phyloP scores from a whole-genome alignment of 352 stramenopile genomes.

The Globisporangium nodosum region DNA sequence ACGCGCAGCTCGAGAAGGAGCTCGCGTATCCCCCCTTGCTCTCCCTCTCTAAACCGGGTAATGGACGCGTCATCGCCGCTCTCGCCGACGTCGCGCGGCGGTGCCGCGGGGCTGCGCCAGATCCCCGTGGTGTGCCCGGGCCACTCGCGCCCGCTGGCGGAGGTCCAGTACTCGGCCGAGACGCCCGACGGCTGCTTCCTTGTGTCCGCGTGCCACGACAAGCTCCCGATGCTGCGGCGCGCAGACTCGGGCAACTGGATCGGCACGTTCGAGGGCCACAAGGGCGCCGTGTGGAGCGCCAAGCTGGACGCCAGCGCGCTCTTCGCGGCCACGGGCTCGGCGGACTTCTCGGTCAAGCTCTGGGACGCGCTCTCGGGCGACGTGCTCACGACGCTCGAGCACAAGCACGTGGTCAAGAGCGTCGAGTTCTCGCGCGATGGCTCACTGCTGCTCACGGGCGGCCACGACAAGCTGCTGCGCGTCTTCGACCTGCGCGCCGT shows the following conservation, averaged over 20 bases:
- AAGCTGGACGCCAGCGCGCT: constrained; percentile 82
- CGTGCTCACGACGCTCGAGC: constrained; percentile 89
- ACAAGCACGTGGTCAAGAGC: constrained; percentile 97
- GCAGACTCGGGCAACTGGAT: constrained; percentile 92
- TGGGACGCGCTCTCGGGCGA: constrained; percentile 97
- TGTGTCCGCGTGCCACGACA: constrained; percentile 85
- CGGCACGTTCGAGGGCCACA: constrained; percentile 96
- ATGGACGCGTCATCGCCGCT: constrained; percentile 20
- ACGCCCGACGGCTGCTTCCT: constrained; percentile 57
- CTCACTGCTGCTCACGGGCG: constrained; percentile 84
- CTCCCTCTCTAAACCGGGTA: background rate
- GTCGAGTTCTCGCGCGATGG: constrained; percentile 91
- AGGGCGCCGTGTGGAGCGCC: constrained; percentile 91
- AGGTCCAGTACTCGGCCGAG: constrained; percentile 66
- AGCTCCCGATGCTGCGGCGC: constrained; percentile 84
- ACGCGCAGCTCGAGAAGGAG: too few relatives aligned
- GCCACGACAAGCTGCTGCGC: constrained; percentile 93
- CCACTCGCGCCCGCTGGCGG: constrained; percentile 74
- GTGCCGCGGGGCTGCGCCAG: constrained; percentile 36
- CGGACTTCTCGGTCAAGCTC: constrained; percentile 95
- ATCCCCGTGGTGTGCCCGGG: constrained; percentile 85
- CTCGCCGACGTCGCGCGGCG: constrained; percentile 34
- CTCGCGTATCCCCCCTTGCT: constrained; percentile 4
- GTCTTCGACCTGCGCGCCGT: constrained; percentile 84
- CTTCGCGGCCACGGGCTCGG: constrained; percentile 88